A percentile compares a stretch with the other conserved stretches of the same genome.
Evolutionary conservation across 768 basidiomycete genomes (phyloP).

Genomic region (Serendipita sp.): DNA sequence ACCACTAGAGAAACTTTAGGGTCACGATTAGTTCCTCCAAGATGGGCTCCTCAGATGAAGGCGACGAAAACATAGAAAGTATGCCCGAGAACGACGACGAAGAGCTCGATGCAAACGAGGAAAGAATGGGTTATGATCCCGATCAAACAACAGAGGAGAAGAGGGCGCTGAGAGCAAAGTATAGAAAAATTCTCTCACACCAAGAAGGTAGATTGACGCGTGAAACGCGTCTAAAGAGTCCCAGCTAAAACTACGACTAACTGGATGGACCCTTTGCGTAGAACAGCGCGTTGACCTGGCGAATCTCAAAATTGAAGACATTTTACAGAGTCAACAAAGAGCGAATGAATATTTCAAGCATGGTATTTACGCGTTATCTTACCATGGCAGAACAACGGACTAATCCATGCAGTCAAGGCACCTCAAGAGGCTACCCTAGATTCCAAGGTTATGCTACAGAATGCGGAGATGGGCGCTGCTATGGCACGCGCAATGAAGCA

Average conservation of each 20-base stretch:
- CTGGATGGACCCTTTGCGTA: constrained; percentile 27
- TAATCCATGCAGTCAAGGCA: constrained; percentile 39
- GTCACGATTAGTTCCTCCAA: not conserved
- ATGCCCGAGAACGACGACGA: constrained; percentile 2
- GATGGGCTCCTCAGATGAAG: not conserved
- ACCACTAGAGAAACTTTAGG: not conserved
- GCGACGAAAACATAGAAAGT: not conserved
- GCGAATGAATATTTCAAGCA: constrained; percentile 14
- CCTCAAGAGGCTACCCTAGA: constrained; percentile 85
- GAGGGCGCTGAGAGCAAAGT: constrained; percentile 53
- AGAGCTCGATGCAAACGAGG: constrained; percentile 11
- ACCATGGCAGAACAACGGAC: not conserved
- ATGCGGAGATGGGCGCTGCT: constrained; percentile 62
- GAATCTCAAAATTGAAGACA: constrained; percentile 11
- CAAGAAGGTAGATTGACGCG: constrained; percentile 35
- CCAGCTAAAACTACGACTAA: constrained; percentile 17
- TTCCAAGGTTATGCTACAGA: constrained; percentile 59
- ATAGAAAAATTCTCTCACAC: constrained; percentile 45
- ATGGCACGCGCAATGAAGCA: constrained; percentile 87
- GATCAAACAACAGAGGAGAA: constrained; percentile 74
- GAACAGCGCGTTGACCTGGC: constrained; percentile 33
- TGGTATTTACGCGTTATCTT: constrained; percentile 7
- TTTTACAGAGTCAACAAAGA: constrained; percentile 10
- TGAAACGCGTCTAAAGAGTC: constrained; percentile 2
- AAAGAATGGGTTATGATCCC: constrained; percentile 49